These are phyloP conservation scores for Monascus ruber DNA, from an alignment of 2,329 filamentous ascomycete species.

Conservation along the genomic window DNA sequence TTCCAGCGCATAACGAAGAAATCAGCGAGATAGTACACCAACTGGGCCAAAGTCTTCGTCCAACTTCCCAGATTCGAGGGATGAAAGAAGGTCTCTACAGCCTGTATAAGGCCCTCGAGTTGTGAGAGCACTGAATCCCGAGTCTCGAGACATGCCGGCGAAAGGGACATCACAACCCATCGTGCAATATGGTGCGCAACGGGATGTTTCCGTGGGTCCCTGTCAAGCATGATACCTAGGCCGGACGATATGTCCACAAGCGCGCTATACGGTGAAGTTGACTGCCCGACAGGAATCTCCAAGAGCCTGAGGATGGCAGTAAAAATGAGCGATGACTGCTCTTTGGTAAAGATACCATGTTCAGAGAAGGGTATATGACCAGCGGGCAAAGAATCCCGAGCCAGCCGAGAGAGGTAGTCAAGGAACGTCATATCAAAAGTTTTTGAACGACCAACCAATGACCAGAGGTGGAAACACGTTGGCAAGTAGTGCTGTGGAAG, in stretches of 20 bases:
- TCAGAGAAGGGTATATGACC: constrained; percentile 68
- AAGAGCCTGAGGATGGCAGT: constrained; percentile 79
- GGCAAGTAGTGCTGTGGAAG: constrained; percentile 81
- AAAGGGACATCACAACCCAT: constrained; percentile 87
- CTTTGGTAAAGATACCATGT: constrained; percentile 81
- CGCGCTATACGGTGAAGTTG: constrained; percentile 77
- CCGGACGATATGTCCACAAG: constrained; percentile 74
- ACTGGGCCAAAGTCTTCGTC: constrained; percentile 80
- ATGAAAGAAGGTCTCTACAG: constrained; percentile 96
- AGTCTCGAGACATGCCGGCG: constrained; percentile 66
- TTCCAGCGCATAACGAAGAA: constrained; percentile 98
- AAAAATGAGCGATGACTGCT: constrained; percentile 87
- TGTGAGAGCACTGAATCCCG: constrained; percentile 70
- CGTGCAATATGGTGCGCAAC: constrained; percentile 83
- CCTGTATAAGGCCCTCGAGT: constrained; percentile 83
- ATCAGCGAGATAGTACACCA: constrained; percentile 86
- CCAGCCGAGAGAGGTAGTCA: constrained; percentile 77
- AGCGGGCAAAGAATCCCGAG: constrained; percentile 69
- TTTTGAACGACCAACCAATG: constrained; percentile 79
- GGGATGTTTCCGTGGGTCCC: constrained; percentile 88
- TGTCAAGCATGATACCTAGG: constrained; percentile 73
- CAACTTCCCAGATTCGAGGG: constrained; percentile 89
- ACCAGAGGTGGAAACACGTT: constrained; percentile 95
- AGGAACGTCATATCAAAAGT: constrained; percentile 77
- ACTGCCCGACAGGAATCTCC: constrained; percentile 93